Conservation (phyloP, 1,284 basidiomycete genomes). For the Tremellales sp. region DNA sequence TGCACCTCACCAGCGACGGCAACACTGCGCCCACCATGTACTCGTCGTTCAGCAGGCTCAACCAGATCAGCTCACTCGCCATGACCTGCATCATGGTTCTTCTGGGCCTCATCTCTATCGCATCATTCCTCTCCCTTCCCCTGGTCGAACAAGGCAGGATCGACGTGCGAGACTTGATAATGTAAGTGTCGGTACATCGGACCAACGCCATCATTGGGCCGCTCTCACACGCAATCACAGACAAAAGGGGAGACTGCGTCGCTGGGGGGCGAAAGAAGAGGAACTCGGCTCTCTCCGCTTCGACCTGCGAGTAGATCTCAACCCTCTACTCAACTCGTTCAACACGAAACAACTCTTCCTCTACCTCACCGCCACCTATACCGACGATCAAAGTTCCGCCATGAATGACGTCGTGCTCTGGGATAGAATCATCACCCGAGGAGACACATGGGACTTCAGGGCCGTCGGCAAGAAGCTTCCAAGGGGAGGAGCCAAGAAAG, state of each 20-base stretch:
- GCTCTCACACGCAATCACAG: too few relatives aligned
- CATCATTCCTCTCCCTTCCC: conserved; percentile 39
- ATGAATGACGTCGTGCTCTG: conserved; percentile 48
- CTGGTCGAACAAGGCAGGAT: conserved; percentile 31
- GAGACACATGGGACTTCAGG: conserved; percentile 35
- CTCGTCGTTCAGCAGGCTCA: conserved; percentile 45
- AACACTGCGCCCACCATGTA: conserved; percentile 35
- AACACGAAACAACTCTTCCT: conserved; percentile 51
- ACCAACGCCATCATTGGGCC: too few relatives aligned
- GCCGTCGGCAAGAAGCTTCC: conserved; percentile 33
- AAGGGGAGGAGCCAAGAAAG: conserved; percentile 22
- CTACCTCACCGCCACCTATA: conserved; percentile 46
- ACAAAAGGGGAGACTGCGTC: conserved; percentile 31
- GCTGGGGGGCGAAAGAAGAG: conserved; percentile 39
- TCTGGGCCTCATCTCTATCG: conserved; percentile 43
- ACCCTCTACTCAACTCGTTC: conserved; percentile 46
- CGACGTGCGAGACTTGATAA: conserved; percentile 40
- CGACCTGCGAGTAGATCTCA: conserved; percentile 46
- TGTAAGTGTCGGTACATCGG: conserved; percentile 44
- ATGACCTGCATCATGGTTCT: conserved; percentile 47
- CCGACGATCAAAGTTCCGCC: conserved; percentile 22
- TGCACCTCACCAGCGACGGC: not conserved
- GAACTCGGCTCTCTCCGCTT: conserved; percentile 47
- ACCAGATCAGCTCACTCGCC: conserved; percentile 45
- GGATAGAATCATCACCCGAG: conserved; percentile 47